Base-by-base conservation (phyloP, 164 flowering plant species). In the Saururus chinensis region DNA sequence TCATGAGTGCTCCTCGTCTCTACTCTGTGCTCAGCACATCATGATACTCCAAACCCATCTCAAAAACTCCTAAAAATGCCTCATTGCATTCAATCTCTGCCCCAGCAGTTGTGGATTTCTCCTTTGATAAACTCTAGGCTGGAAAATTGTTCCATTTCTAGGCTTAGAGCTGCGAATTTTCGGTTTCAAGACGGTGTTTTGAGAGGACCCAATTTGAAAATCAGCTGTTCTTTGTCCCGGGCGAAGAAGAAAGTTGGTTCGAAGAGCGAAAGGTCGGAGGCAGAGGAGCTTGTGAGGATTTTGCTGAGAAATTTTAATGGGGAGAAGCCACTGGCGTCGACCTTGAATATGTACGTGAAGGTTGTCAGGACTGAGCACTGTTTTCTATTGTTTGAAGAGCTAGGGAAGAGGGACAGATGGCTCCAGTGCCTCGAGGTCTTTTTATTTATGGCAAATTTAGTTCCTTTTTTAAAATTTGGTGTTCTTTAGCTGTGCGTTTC, bases 341-440 rank as follows among this genome's bases (percentile, higher is more conserved):
- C 86, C 9, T 73, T 92, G 73, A 68, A 79, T 59, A 89, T 84
- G 76, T 82, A 84, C 68, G 98, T 80, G 4, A 82, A 68, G 75
- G 40, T 84, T 35, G 63, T 89, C 40, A 79, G 98, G 56, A 84
- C 84, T 61, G 84, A 93, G 59, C 97, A 93, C 57, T 93, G 98
- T 68, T 93, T 93, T 64, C 68, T 85, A 56, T 78, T 93, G 22
- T 93, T 93, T 74, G 98, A 93, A 74, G 96, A 88, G 71, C 89
- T 93, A 26, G 98, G 96, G 12, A 88, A 74, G 83, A 53, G 57
- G 56, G 97, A 85, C 53, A 77, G 68, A 57, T 93, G 97, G 98
- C 90, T 84, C 64, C 95, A 84, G 52, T 93, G 98, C 72, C 89
- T 93, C 62, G 97, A 93, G 95, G 98, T 93, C 65, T 10, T 74